These are phyloP conservation scores for Fusarium denticulatum DNA, from an alignment of 2,329 filamentous ascomycete species.

Conservation along the genomic window DNA sequence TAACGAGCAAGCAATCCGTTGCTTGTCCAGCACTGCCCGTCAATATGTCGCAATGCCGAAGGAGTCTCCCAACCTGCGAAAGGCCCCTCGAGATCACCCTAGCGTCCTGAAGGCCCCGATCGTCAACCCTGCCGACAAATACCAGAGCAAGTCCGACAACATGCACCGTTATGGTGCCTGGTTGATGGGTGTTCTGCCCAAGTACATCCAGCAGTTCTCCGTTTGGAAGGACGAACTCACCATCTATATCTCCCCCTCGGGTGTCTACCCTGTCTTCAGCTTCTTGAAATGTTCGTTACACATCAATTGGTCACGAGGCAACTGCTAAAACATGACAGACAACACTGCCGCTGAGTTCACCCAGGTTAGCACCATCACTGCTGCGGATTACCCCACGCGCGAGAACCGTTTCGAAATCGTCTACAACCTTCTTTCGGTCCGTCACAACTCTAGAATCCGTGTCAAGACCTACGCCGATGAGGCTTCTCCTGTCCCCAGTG, in stretches of 20 bases:
- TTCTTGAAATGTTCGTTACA: conserved; percentile 80
- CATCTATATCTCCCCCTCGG: conserved; percentile 89
- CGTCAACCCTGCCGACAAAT: conserved; percentile 94
- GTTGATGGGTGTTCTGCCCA: conserved; percentile 94
- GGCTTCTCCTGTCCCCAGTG: conserved; percentile 88
- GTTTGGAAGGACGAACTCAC: conserved; percentile 99
- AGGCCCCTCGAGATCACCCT: conserved; percentile 65
- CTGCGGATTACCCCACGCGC: conserved; percentile 93
- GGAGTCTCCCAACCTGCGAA: conserved; percentile 73
- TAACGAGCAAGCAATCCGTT: conserved; percentile 55
- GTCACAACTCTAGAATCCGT: conserved; percentile 94
- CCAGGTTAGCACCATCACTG: conserved; percentile 90
- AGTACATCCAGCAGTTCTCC: conserved; percentile 98
- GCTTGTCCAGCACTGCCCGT: conserved; percentile 61
- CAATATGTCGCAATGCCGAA: conserved; percentile 66
- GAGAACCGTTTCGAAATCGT: conserved; percentile 97
- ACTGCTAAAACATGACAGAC: conserved; percentile 59
- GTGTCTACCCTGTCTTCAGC: conserved; percentile 88
- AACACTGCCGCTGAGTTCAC: conserved; percentile 98
- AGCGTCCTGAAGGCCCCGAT: conserved; percentile 79
- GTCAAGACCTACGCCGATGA: conserved; percentile 99
- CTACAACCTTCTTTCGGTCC: conserved; percentile 95
- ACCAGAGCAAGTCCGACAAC: conserved; percentile 83
- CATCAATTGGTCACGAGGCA: not conserved
- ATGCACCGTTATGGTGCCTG: conserved; percentile 96